These are phyloP conservation scores for Nicotiana noctiflora DNA, from an alignment of 257 asterid genomes.

Conservation along the genomic window DNA sequence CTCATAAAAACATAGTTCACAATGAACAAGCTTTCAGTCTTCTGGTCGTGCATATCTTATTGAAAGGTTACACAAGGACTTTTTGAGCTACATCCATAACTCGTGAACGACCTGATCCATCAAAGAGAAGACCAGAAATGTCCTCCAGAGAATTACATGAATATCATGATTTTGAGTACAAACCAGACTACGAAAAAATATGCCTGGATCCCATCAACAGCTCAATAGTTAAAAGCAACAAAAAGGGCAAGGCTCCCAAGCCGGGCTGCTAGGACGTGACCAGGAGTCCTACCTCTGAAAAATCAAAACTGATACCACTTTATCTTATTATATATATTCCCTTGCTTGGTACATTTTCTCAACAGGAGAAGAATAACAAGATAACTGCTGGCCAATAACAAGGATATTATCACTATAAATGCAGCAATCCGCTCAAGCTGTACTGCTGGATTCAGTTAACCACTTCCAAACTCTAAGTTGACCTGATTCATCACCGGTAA, in stretches of 20 bases:
- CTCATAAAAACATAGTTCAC: background rate
- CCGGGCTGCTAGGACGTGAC: background rate
- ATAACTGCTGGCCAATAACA: slow-evolving; percentile 1
- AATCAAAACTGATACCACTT: slow-evolving; percentile 19
- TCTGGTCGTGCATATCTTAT: background rate
- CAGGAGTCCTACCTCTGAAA: background rate
- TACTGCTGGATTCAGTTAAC: slow-evolving; percentile 42
- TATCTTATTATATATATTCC: slow-evolving; percentile 1
- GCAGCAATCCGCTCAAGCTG: slow-evolving; percentile 14
- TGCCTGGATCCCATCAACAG: slow-evolving; percentile 4
- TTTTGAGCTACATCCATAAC: slow-evolving; percentile 1
- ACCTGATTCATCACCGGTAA: slow-evolving; percentile 93
- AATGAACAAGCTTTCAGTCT: background rate
- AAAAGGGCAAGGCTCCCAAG: background rate
- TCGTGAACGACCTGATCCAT: background rate
- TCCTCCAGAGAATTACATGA: slow-evolving; percentile 2
- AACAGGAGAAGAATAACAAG: background rate
- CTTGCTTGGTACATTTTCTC: background rate
- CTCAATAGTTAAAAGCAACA: background rate
- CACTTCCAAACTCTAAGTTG: slow-evolving; percentile 88
- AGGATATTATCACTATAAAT: background rate
- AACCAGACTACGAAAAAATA: slow-evolving; percentile 8
- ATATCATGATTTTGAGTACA: background rate
- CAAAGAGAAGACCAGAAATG: background rate
- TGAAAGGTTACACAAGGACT: background rate